Percentiles rank a stretch among this genome's conserved stretches.
These are phyloP conservation scores for Cyberlindnera subsufficiens DNA, from an alignment of 805 yeast species.

Conservation along the genomic window DNA sequence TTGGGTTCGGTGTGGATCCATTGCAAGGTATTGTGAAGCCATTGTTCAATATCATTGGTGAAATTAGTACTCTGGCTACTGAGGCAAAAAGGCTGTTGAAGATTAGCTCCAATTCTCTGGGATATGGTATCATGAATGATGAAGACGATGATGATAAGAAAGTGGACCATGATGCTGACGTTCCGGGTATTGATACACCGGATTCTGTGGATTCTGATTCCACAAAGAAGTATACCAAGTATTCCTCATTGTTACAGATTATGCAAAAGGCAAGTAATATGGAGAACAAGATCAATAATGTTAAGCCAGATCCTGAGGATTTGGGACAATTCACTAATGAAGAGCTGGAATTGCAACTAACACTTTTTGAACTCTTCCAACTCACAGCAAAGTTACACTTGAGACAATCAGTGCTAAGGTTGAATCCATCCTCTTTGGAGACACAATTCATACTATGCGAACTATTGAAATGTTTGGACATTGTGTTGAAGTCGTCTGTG, in stretches of 20 bases:
- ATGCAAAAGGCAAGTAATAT: conserved; percentile 32
- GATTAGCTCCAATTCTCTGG: conserved; percentile 22
- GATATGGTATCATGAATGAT: conserved; percentile 22
- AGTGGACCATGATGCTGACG: conserved; percentile 10
- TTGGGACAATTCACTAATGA: conserved; percentile 31
- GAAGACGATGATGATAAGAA: conserved; percentile 14
- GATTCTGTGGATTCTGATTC: conserved; percentile 10
- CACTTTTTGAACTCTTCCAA: conserved; percentile 68
- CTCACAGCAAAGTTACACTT: conserved; percentile 62
- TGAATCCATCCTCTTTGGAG: conserved; percentile 58
- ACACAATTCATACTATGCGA: conserved; percentile 53
- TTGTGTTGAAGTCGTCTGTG: conserved; percentile 57
- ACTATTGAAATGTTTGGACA: conserved; percentile 50
- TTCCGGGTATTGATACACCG: conserved; percentile 22
- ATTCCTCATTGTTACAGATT: conserved; percentile 30
- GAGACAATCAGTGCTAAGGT: conserved; percentile 54
- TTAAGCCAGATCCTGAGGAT: conserved; percentile 48
- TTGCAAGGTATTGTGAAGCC: conserved; percentile 69
- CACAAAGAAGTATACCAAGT: conserved; percentile 21
- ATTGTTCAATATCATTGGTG: conserved; percentile 61
- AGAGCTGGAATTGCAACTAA: conserved; percentile 61
- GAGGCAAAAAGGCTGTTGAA: conserved; percentile 38
- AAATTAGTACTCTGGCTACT: conserved; percentile 55
- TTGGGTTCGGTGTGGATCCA: conserved; percentile 53
- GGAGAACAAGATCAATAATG: conserved; percentile 42